Evolutionary conservation across 176 grass and related monocot genomes (phyloP).

Genomic region (Paspalum notatum): DNA sequence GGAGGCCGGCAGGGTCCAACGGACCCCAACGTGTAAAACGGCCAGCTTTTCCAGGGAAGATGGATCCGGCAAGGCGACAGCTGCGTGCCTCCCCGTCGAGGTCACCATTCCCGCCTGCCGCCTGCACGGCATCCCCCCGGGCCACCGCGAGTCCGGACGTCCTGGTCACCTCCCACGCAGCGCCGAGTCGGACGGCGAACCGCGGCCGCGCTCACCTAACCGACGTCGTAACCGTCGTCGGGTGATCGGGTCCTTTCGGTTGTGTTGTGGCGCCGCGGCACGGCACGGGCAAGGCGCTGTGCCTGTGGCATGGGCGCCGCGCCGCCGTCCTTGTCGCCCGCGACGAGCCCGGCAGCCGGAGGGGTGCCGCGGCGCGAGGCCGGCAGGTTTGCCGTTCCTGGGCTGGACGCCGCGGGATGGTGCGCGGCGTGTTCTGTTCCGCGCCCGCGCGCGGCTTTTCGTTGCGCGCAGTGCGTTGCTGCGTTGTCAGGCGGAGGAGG

Average conservation of each 20-base stretch:
- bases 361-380: constrained; percentile 27
- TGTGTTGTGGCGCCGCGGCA: neutral
- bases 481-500: constrained; percentile 21
- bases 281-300: neutral
- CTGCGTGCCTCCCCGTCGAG: neutral
- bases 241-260: constrained; percentile 2
- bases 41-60: constrained; percentile 6
- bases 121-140: too few species aligned
- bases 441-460: neutral
- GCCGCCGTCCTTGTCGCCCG: constrained; percentile 43
- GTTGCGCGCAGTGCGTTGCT: neutral
- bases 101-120: neutral
- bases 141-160: neutral
- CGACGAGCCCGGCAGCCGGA: constrained; percentile 26
- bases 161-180: constrained; percentile 50
- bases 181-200: constrained; percentile 50
- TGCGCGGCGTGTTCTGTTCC: neutral
- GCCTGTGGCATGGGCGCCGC: constrained; percentile 12
- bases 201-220: constrained; percentile 38
- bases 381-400: constrained; percentile 14
- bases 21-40: constrained; percentile 2
- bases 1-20: neutral
- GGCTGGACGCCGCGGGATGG: neutral
- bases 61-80: neutral
- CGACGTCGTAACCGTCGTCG: constrained; percentile 27